Evolutionary conservation across 148 eudicot species (phyloP), one percentile per base, ranked within the genome.

Genomic region (Euryodendron excelsum): DNA sequence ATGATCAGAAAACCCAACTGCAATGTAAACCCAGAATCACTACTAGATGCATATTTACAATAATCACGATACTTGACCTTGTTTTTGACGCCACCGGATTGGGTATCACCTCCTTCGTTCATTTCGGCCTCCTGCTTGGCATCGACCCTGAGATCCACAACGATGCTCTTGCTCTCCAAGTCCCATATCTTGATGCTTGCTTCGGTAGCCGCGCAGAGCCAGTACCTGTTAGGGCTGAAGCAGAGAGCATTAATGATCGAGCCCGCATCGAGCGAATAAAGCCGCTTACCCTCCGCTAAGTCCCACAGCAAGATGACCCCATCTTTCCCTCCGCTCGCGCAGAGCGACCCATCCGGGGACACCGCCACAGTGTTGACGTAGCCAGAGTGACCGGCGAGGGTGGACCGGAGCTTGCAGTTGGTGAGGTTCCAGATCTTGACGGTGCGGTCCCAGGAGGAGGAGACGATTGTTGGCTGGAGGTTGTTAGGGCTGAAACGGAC

Each of bases 131-230:
- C 97, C 0, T 78, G 81, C 91, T 90, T 94, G 31, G 93, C 73
- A 61, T 94, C 98, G 61, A 94, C 90, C 88, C 82, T 90, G 71
- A 94, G 85, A 73, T 94, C 98, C 39, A 89, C 94, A 47, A 94
- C 96, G 41, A 94, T 77, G 36, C 80, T 84, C 86, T 94, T 94
- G 70, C 93, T 90, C 84, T 91, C 96, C 84, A 94, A 81, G 63
- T 94, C 96, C 98, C 96, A 94, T 56, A 94, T 89, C 94, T 92
- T 94, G 55, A 92, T 92, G 27, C 94, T 84, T 0, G 80, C 50
- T 84, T 92, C 98, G 1, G 97, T 92, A 28, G 98, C 98, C 44
- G 97, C 98, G 73, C 97, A 94, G 4, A 94, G 92, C 98, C 98
- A 94, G 84, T 94, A 94, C 87, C 94, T 90, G 56, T 94, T 94